These are phyloP conservation scores for Ganoderma resinaceum DNA, from an alignment of 1,284 basidiomycete species.

Conservation along the genomic window DNA sequence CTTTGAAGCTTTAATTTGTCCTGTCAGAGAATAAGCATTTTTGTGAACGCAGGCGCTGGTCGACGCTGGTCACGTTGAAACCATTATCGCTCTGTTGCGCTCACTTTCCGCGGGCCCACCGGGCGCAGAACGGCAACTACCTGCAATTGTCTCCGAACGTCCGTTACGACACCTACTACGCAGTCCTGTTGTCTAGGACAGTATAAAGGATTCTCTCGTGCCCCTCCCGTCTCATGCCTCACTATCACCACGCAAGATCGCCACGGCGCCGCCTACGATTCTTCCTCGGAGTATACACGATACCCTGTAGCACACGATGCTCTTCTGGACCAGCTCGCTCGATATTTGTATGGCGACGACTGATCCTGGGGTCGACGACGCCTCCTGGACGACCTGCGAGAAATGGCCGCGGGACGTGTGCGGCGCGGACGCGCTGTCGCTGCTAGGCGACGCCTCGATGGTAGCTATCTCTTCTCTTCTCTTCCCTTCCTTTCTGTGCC, in stretches of 20 bases:
- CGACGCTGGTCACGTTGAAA: not conserved
- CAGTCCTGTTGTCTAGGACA: not conserved
- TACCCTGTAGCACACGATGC: not conserved
- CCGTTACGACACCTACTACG: not conserved
- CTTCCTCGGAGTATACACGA: not conserved
- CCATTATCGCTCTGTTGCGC: not conserved
- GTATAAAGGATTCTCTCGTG: not conserved
- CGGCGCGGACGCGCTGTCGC: not conserved
- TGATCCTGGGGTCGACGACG: not conserved
- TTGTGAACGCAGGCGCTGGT: not conserved
- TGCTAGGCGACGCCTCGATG: conserved; percentile 4
- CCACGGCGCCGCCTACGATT: not conserved
- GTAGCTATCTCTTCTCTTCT: not conserved
- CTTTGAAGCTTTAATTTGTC: not conserved
- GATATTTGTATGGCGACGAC: not conserved
- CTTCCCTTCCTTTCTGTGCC: not conserved
- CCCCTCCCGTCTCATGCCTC: not conserved
- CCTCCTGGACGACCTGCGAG: not conserved
- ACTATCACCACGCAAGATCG: not conserved
- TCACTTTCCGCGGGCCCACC: not conserved
- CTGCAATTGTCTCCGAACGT: not conserved
- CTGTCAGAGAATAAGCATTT: not conserved
- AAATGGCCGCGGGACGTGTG: conserved; percentile 5
- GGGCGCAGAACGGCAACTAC: not conserved
- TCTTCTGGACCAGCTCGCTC: not conserved